Conservation (phyloP, 2,329 filamentous ascomycete species). For the Cladosporium halotolerans region DNA sequence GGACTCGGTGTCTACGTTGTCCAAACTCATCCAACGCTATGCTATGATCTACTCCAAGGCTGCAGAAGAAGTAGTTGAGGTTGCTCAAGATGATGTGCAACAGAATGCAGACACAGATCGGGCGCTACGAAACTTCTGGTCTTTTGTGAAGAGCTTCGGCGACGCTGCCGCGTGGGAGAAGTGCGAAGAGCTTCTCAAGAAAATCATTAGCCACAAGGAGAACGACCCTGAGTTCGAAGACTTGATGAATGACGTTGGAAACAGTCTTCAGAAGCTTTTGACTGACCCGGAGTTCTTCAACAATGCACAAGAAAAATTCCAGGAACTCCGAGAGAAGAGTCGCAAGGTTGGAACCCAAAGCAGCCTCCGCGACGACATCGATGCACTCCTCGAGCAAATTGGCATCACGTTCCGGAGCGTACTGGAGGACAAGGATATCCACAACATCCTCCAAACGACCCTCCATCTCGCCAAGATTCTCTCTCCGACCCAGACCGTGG, state of each 20-base stretch:
- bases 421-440: conserved; percentile 64
- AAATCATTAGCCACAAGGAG: conserved; percentile 65
- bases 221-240: conserved; percentile 78
- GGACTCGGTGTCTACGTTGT: conserved; percentile 74
- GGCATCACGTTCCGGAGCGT: conserved; percentile 64
- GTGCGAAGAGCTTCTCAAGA: conserved; percentile 61
- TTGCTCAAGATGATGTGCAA: conserved; percentile 63
- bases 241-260: conserved; percentile 65
- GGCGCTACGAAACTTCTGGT: conserved; percentile 75
- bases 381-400: conserved; percentile 62
- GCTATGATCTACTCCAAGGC: conserved; percentile 70
- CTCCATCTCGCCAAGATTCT: conserved; percentile 63
- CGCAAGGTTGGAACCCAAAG: conserved; percentile 57
- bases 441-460: conserved; percentile 61
- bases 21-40: conserved; percentile 70
- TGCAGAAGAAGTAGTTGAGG: conserved; percentile 59
- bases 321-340: conserved; percentile 52
- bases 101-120: conserved; percentile 68
- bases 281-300: conserved; percentile 84
- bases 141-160: conserved; percentile 72
- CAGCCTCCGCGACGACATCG: conserved; percentile 64
- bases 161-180: conserved; percentile 67
- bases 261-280: conserved; percentile 71
- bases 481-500: conserved; percentile 57
- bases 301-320: conserved; percentile 60